A percentile compares a stretch with the other conserved stretches of the same genome.
phyloP scores from a whole-genome alignment of 495 filamentous ascomycete genomes.

The Xylaria intraflava region DNA sequence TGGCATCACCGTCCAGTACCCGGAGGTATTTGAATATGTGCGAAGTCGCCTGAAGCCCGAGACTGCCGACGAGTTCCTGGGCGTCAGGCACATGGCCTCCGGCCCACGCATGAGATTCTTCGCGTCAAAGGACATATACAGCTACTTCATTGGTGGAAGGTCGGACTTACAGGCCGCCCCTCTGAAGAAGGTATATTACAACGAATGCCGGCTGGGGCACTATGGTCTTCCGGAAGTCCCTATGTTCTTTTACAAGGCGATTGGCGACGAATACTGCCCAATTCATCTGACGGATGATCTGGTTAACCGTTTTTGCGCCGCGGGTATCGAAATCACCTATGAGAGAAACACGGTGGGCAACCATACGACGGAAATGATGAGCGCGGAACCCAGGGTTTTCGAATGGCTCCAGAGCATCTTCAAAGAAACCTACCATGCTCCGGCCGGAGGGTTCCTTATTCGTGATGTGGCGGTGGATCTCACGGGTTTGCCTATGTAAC shows the following conservation, averaged over 20 bases:
- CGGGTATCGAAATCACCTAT: conserved; percentile 34
- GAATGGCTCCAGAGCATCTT: conserved; percentile 17
- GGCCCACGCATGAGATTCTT: conserved; percentile 22
- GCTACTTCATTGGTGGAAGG: conserved; percentile 35
- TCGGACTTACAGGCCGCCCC: conserved; percentile 21
- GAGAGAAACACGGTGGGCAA: conserved; percentile 34
- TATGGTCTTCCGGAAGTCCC: conserved; percentile 41
- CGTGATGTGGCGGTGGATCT: background rate
- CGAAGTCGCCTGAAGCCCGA: conserved; percentile 15
- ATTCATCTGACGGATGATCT: conserved; percentile 39
- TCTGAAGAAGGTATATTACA: conserved; percentile 20
- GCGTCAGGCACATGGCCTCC: conserved; percentile 20
- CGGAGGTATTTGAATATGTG: conserved; percentile 13
- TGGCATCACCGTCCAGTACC: conserved; percentile 23
- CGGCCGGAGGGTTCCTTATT: background rate
- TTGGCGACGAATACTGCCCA: conserved; percentile 38
- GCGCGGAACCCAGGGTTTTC: conserved; percentile 16
- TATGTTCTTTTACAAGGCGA: conserved; percentile 46
- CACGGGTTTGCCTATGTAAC: background rate
- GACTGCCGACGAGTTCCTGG: conserved; percentile 25
- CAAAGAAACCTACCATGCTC: conserved; percentile 14
- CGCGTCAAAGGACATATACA: conserved; percentile 30
- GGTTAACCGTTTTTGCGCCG: conserved; percentile 32
- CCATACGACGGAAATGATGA: conserved; percentile 24
- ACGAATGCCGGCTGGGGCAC: conserved; percentile 34